Evolutionary conservation across 345 rosid species (phyloP), one percentile per base, ranked within the genome.

Genomic region (Murraya paniculata): DNA sequence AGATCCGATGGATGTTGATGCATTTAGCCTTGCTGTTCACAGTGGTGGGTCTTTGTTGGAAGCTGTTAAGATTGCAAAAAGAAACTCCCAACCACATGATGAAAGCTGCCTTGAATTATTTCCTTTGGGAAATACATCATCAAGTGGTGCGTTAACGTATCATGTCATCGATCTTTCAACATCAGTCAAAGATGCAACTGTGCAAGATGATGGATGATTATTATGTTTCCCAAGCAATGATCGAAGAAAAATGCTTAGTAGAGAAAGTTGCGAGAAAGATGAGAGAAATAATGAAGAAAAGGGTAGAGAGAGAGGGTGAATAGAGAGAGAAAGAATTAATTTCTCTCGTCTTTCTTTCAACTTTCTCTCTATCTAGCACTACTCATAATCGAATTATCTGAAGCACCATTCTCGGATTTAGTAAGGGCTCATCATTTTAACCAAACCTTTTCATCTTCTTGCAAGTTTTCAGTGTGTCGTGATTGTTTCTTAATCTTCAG

Each of bases 31-130:
- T 75, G 84, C 85, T 74, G 81, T 88, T 64, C 84, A 80, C 58
- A 82, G 81, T 60, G 84, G 88, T 10, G 89, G 89, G 67, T 78
- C 80, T 78, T 71, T 86, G 64, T 68, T 48, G 50, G 87, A 83
- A 87, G 92, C 90, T 60, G 81, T 87, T 28, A 70, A 80, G 67
- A 89, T 92, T 22, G 87, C 88, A n/a, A 81, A 77, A 74, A 84
- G 80, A 75, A 87, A 87, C 81, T 36, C 79, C 9, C 84, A 77
- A 79, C 83, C 83, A 62, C 87, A 81, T 83, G 87, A 83, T 76
- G 14, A 67, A 16, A 73, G 75, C 64, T 87, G 85, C 41, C 77
- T 38, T 27, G 94, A 92, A 78, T 74, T 91, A 61, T 78, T 64
- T 70, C 30, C 61, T 41, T 38, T 8, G 2, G 10, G 41, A 38